Evolutionary conservation across 352 stramenopile species (phyloP).

Genomic region (Globisporangium perplexum): DNA sequence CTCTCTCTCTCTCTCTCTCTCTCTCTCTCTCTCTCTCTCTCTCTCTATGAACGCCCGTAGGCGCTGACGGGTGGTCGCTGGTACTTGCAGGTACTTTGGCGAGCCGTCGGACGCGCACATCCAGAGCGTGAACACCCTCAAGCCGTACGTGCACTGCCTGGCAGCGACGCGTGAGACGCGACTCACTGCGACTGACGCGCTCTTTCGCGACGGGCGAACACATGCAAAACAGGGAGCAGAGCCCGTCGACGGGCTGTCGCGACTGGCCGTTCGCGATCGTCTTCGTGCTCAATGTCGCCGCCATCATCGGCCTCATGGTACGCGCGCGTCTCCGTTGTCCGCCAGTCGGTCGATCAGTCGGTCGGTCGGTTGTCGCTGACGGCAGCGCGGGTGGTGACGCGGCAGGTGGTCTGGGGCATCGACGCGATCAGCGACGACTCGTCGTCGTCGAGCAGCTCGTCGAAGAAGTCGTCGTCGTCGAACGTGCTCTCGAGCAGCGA

Average conservation of each 20-base stretch:
- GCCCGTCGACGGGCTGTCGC: slow-evolving; percentile 35
- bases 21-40: too few species aligned
- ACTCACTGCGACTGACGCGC: neutral
- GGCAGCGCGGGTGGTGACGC: neutral
- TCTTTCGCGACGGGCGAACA: too few species aligned
- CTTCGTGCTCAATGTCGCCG: slow-evolving; percentile 71
- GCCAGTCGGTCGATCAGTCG: neutral
- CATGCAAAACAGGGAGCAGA: slow-evolving; percentile 38
- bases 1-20: too few species aligned
- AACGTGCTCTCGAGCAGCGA: slow-evolving; percentile 48
- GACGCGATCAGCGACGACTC: slow-evolving; percentile 36
- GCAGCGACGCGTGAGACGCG: neutral
- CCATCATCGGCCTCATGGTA: slow-evolving; percentile 62
- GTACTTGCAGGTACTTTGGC: slow-evolving; percentile 23
- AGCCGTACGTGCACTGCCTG: slow-evolving; percentile 37
- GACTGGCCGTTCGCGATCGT: slow-evolving; percentile 78
- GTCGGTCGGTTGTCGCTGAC: neutral
- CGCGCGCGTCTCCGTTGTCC: neutral
- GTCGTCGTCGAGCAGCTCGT: slow-evolving; percentile 8
- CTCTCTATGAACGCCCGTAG: too few species aligned
- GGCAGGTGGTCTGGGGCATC: slow-evolving; percentile 49
- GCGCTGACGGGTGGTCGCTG: neutral
- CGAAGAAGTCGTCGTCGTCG: slow-evolving; percentile 24
- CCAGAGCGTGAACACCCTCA: slow-evolving; percentile 60
- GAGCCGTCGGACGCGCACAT: slow-evolving; percentile 23